Percentiles rank a stretch among this genome's conserved stretches.
Conservation (phyloP, 1,284 basidiomycete species). For the Vanrija sp. region DNA sequence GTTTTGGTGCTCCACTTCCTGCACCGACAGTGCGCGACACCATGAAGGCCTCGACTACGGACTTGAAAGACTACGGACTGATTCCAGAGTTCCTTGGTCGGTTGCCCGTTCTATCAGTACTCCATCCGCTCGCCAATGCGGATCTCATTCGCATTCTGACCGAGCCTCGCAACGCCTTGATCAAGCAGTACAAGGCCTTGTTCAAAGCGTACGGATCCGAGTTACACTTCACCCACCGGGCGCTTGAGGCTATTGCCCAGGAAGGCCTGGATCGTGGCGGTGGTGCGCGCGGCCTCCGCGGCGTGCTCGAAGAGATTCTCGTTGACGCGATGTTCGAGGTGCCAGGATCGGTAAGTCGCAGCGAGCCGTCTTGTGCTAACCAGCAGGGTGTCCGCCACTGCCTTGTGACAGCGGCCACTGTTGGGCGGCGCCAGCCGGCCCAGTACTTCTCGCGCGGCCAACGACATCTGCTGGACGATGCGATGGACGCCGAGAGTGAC, state of each 20-base stretch:
- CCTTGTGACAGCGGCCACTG: conserved; percentile 58
- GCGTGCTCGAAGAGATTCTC: conserved; percentile 83
- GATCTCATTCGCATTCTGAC: conserved; percentile 87
- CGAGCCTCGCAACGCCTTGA: conserved; percentile 82
- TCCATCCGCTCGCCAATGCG: conserved; percentile 64
- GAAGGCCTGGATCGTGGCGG: conserved; percentile 75
- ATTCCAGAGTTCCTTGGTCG: conserved; percentile 94
- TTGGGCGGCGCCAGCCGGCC: conserved; percentile 54
- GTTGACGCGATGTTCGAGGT: conserved; percentile 84
- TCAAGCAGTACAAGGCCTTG: conserved; percentile 80
- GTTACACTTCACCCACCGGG: conserved; percentile 47
- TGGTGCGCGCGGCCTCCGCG: conserved; percentile 80
- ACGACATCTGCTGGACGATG: conserved; percentile 55
- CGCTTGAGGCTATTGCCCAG: conserved; percentile 62
- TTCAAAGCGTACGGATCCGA: conserved; percentile 54
- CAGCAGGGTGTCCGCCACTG: conserved; percentile 59
- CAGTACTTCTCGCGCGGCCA: conserved; percentile 63
- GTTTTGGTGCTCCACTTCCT: conserved; percentile 70
- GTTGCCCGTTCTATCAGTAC: conserved; percentile 77
- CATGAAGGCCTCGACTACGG: conserved; percentile 51
- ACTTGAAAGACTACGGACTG: conserved; percentile 82
- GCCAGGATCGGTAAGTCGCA: conserved; percentile 66
- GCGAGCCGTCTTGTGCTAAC: background rate
- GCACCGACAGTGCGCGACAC: conserved; percentile 9
- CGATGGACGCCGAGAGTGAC: conserved; percentile 57